Base-by-base conservation (phyloP, 1,284 basidiomycete genomes). In the Inonotus hispidus region DNA sequence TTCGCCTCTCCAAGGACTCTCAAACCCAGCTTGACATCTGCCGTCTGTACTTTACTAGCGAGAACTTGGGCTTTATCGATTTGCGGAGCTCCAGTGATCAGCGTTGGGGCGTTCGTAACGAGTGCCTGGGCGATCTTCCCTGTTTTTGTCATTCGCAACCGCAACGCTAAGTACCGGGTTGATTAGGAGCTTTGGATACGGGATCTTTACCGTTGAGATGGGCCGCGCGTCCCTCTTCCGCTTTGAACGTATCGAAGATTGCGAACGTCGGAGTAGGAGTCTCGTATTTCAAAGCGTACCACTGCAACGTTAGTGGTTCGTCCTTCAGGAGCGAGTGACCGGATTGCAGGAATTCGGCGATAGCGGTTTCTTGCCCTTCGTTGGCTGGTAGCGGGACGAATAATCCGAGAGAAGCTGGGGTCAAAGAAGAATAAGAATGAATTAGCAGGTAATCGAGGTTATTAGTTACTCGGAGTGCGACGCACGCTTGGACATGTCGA, bases 241-340 rank as follows among this genome's bases (percentile, higher is more conserved):
- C 66, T 1, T 71, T 69, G 67, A 75, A 77, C 10, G 76, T 75
- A 66, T 78, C 75, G 67, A 79, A 74, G 63, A 77, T 73, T 32
- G 72, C 72, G 64, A 69, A 75, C 5, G 70, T 70, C 7, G 69
- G 68, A 37, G 43, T 16, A 55, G 68, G 59, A 32, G 62, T 64
- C 52, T 64, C 68, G 35, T 60, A 73, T 61, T 73, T 71, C 37
- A 76, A 60, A 6, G 71, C 75, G 63, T 72, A 76, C 77, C 76
- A 77, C 67, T 77, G 75, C 39, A 73, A 68, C 6, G 76, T 77
- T 39, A 72, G 70, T 1, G 73, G 71, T 65, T 79, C 75, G 11
- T 60, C 64, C 25, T 69, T 65, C 43, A 74, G 71, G 49, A 77
- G 68, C 41, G 64, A 63, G 58, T 70, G 70, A 4, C 74, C 75